These are phyloP conservation scores for Leccinum obscurum DNA, from an alignment of 768 basidiomycete species.

Conservation along the genomic window DNA sequence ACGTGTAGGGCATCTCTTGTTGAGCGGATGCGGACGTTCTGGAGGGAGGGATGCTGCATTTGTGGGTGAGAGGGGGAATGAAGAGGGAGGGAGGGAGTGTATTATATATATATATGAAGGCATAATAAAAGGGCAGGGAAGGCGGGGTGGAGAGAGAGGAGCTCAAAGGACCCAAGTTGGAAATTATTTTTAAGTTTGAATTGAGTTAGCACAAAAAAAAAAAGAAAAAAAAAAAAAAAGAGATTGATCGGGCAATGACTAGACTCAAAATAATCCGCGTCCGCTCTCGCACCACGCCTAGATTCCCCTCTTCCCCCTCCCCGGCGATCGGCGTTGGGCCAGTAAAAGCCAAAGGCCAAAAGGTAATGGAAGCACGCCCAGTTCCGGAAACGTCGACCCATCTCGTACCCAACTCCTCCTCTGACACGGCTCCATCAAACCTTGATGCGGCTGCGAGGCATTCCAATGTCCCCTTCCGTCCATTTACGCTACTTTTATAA, in stretches of 20 bases:
- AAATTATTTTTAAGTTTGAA: conserved; percentile 57
- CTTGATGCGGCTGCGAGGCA: conserved; percentile 23
- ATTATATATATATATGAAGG: conserved; percentile 39
- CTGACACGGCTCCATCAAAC: conserved; percentile 24
- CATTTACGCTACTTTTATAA: conserved; percentile 10
- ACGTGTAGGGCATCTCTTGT: conserved; percentile 80
- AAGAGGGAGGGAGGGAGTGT: conserved; percentile 23
- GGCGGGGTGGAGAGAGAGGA: conserved; percentile 26
- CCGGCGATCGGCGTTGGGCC: conserved; percentile 20
- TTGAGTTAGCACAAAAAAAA: conserved; percentile 44
- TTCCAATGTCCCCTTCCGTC: conserved; percentile 2
- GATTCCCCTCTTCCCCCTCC: neutral
- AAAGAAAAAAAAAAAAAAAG: neutral
- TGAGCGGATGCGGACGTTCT: conserved; percentile 74
- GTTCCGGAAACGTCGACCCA: conserved; percentile 4
- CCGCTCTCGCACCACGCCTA: neutral
- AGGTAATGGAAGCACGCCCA: conserved; percentile 17
- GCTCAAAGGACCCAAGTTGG: conserved; percentile 18
- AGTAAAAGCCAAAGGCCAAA: conserved; percentile 19
- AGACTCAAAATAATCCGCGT: neutral
- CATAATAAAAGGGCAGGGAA: conserved; percentile 8
- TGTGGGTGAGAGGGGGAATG: conserved; percentile 23
- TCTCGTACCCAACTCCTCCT: conserved; percentile 1
- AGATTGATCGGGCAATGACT: conserved; percentile 22
- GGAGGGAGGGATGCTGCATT: conserved; percentile 78